phyloP scores from a whole-genome alignment of 768 basidiomycete genomes.

The Lentinula guzmanii region DNA sequence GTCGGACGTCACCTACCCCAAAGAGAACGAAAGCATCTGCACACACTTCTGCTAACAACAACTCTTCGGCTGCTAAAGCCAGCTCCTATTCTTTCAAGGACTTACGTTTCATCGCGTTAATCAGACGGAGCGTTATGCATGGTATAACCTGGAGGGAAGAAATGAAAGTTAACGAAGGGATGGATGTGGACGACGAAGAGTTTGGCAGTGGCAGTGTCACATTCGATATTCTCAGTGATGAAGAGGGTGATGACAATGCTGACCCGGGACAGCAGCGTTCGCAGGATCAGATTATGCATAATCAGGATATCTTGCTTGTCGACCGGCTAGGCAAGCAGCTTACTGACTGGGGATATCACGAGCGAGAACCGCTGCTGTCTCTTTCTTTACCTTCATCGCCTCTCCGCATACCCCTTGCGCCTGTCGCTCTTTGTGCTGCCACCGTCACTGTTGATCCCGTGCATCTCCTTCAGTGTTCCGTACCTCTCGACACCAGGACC shows the following conservation, averaged over 20 bases:
- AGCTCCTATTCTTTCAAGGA: conserved; percentile 2
- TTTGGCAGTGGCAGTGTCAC: conserved; percentile 5
- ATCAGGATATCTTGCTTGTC: conserved; percentile 1
- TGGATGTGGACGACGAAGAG: background rate
- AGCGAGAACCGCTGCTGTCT: background rate
- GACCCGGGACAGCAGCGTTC: background rate
- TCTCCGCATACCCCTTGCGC: background rate
- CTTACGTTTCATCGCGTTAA: background rate
- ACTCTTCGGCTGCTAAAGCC: background rate
- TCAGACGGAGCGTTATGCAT: conserved; percentile 2
- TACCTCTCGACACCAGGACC: background rate
- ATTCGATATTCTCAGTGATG: conserved; percentile 3
- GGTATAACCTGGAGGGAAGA: conserved; percentile 1
- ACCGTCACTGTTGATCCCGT: background rate
- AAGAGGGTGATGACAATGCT: background rate
- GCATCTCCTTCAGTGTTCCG: background rate
- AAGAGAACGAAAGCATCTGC: background rate
- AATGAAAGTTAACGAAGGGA: background rate
- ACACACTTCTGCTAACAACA: background rate
- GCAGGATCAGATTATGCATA: background rate
- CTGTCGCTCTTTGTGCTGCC: background rate
- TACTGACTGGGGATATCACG: conserved; percentile 6
- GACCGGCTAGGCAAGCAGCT: conserved; percentile 3
- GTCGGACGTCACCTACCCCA: background rate
- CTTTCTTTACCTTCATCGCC: background rate